phyloP scores from a whole-genome alignment of 1,284 basidiomycete genomes.

The Tranzscheliella williamsii region DNA sequence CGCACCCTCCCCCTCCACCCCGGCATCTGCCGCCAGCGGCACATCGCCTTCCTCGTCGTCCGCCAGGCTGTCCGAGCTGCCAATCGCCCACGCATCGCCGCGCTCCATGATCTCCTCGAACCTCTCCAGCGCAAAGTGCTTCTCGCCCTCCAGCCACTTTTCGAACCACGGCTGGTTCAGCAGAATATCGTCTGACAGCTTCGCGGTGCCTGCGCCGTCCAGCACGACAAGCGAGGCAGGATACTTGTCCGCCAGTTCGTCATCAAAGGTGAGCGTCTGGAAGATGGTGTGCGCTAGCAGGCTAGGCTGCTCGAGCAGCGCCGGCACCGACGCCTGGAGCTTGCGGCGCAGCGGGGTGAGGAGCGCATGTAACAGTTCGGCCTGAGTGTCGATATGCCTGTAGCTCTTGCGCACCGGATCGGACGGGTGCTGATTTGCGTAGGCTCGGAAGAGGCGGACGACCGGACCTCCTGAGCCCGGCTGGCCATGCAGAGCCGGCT shows the following conservation, averaged over 20 bases:
- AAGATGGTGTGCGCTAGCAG: constrained; percentile 93
- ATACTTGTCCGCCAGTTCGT: constrained; percentile 68
- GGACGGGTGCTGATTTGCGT: constrained; percentile 77
- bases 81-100: constrained; percentile 84
- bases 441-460: constrained; percentile 4
- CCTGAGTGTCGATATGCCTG: constrained; percentile 36
- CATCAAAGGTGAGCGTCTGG: constrained; percentile 85
- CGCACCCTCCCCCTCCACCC: background rate
- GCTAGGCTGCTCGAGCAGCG: constrained; percentile 76
- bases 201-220: constrained; percentile 16
- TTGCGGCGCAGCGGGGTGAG: constrained; percentile 47
- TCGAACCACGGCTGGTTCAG: constrained; percentile 85
- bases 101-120: constrained; percentile 80
- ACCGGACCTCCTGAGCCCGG: constrained; percentile 12
- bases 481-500: constrained; percentile 61
- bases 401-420: constrained; percentile 69
- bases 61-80: constrained; percentile 67
- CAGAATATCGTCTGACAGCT: constrained; percentile 72
- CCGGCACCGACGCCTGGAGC: constrained; percentile 66
- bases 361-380: constrained; percentile 52
- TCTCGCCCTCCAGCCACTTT: constrained; percentile 70
- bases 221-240: constrained; percentile 37
- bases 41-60: constrained; percentile 63
- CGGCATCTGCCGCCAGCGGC: constrained; percentile 3
- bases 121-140: constrained; percentile 73